These are phyloP conservation scores for Penicillium atrosanguineum DNA, from an alignment of 495 filamentous ascomycete genomes.

Conservation along the genomic window DNA sequence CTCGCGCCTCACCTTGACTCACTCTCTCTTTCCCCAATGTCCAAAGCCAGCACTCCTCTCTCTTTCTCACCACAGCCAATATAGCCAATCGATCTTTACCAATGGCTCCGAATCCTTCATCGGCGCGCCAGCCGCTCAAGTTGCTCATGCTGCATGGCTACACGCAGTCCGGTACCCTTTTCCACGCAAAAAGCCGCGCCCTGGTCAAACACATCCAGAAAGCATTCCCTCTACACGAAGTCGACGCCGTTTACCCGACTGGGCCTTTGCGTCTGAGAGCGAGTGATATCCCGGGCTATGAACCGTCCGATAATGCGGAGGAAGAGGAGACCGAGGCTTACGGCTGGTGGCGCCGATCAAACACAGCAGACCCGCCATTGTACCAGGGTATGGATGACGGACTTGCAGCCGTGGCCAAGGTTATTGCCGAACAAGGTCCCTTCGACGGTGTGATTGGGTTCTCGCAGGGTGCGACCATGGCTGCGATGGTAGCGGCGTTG, in stretches of 20 bases:
- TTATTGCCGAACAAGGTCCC: slow-evolving; percentile 57
- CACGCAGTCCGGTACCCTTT: slow-evolving; percentile 85
- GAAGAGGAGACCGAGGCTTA: slow-evolving; percentile 59
- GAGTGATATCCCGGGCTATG: slow-evolving; percentile 71
- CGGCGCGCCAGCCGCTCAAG: slow-evolving; percentile 42
- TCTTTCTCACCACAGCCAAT: not conserved
- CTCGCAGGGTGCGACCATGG: slow-evolving; percentile 65
- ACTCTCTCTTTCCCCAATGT: not conserved
- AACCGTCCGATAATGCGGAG: slow-evolving; percentile 34
- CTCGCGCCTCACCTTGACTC: not conserved
- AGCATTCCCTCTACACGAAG: slow-evolving; percentile 56
- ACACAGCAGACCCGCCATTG: slow-evolving; percentile 42
- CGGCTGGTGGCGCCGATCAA: slow-evolving; percentile 79
- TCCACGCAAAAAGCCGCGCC: slow-evolving; percentile 86
- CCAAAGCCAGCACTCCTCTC: not conserved
- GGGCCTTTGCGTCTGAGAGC: slow-evolving; percentile 56
- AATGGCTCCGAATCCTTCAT: slow-evolving; percentile 23
- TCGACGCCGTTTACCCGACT: slow-evolving; percentile 53
- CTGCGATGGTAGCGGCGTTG: slow-evolving; percentile 62
- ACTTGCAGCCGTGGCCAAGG: slow-evolving; percentile 54
- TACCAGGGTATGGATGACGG: slow-evolving; percentile 69
- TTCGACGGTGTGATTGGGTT: slow-evolving; percentile 77
- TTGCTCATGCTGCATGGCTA: slow-evolving; percentile 66
- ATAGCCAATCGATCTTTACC: not conserved
- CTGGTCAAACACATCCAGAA: slow-evolving; percentile 79